These are phyloP conservation scores for Patellaria atrata DNA, from an alignment of 495 filamentous ascomycete genomes.

Conservation along the genomic window DNA sequence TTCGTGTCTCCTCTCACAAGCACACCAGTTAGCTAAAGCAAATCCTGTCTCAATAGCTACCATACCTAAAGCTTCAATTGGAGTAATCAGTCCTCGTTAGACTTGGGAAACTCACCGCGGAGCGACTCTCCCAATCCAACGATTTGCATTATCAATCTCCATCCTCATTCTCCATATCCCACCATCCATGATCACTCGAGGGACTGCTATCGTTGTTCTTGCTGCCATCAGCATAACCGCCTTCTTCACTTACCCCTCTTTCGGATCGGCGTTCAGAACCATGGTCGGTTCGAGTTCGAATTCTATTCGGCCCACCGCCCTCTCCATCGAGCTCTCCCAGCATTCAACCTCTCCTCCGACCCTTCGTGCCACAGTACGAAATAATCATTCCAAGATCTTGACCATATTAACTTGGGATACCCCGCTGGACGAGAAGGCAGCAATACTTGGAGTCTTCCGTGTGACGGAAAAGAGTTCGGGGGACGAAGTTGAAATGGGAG, in stretches of 20 bases:
- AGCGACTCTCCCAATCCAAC: conserved; percentile 3
- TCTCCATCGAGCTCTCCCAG: conserved; percentile 14
- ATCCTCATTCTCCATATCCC: too few species aligned
- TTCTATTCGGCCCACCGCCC: conserved; percentile 3
- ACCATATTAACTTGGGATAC: conserved; percentile 18
- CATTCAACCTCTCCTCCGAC: conserved; percentile 10
- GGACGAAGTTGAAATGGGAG: conserved; percentile 6
- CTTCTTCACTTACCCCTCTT: conserved; percentile 9
- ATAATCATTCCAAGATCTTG: conserved; percentile 7
- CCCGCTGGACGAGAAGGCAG: conserved; percentile 12
- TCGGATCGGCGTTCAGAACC: conserved; percentile 1
- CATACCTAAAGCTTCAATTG: too few species aligned
- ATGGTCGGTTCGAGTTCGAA: neutral
- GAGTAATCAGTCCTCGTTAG: conserved; percentile 11
- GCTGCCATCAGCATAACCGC: conserved; percentile 10
- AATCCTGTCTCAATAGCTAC: too few species aligned
- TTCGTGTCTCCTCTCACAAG: neutral
- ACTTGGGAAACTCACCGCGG: neutral
- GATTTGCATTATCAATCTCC: too few species aligned
- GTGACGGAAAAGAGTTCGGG: conserved; percentile 6
- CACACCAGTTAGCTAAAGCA: neutral
- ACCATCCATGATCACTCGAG: conserved; percentile 13
- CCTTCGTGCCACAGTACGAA: conserved; percentile 13
- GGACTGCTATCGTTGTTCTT: conserved; percentile 7
- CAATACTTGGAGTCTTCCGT: conserved; percentile 12